Conservation (phyloP, 345 rosid genomes). For the Bruguiera gymnorhiza region DNA sequence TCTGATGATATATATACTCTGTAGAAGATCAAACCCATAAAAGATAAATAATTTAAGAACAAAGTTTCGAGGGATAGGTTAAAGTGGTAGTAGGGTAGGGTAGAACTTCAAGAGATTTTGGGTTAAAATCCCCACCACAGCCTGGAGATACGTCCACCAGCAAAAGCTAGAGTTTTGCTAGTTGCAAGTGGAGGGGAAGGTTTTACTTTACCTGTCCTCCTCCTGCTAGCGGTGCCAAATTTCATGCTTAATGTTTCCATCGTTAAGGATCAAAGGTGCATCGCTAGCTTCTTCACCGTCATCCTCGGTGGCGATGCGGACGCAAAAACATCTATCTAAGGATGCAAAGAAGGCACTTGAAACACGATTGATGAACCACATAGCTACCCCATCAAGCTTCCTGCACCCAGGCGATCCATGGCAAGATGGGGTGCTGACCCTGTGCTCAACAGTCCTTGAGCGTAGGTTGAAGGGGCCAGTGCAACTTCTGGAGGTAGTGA, state of each 20-base stretch:
- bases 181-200: no score
- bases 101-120: no score
- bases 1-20: neutral
- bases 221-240: slow-evolving; percentile 23
- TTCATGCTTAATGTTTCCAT: slow-evolving; percentile 31
- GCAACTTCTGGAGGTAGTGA: slow-evolving; percentile 33
- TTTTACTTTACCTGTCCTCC: slow-evolving; percentile 16
- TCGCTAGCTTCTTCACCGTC: slow-evolving; percentile 50
- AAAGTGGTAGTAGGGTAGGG: no score
- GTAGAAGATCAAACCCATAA: slow-evolving; percentile 4
- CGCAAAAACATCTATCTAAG: slow-evolving; percentile 55
- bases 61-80: neutral
- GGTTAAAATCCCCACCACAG: neutral
- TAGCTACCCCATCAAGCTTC: slow-evolving; percentile 58
- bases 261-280: slow-evolving; percentile 47
- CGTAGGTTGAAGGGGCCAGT: slow-evolving; percentile 33
- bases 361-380: slow-evolving; percentile 58
- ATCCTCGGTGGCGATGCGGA: slow-evolving; percentile 52
- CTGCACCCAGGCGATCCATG: slow-evolving; percentile 39
- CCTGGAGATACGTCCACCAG: neutral
- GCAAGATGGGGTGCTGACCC: slow-evolving; percentile 24
- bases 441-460: slow-evolving; percentile 23
- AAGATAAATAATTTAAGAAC: neutral
- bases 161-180: no score
- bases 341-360: slow-evolving; percentile 57